phyloP scores from a whole-genome alignment of 2,329 filamentous ascomycete genomes.

The Sporothrix brunneoviolacea region DNA sequence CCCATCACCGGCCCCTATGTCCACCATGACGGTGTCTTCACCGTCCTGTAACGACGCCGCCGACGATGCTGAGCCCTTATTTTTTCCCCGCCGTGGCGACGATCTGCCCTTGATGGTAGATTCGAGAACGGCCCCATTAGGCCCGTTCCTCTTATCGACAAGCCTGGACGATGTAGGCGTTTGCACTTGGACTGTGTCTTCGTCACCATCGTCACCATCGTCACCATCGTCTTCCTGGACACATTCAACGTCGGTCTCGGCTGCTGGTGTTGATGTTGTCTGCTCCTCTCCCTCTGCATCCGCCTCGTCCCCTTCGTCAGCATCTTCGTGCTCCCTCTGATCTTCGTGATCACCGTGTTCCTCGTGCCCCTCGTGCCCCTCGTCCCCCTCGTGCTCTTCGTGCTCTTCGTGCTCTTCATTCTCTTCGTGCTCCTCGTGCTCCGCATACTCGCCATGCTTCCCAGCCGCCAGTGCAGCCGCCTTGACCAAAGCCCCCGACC shows the following conservation, averaged over 20 bases:
- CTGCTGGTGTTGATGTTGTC: not conserved
- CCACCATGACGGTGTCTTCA: slow-evolving; percentile 24
- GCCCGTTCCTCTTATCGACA: slow-evolving; percentile 20
- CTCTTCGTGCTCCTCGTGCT: not conserved
- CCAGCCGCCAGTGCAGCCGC: not conserved
- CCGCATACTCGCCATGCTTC: not conserved
- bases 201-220: slow-evolving; percentile 20
- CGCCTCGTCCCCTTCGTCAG: not conserved
- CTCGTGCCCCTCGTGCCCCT: slow-evolving; percentile 10
- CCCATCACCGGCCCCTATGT: slow-evolving; percentile 12
- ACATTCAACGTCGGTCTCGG: not conserved
- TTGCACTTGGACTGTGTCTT: slow-evolving; percentile 30
- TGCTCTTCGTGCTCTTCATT: not conserved
- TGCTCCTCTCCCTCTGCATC: not conserved
- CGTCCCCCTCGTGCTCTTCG: not conserved
- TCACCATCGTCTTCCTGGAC: not conserved
- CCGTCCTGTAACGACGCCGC: slow-evolving; percentile 11
- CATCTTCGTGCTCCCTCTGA: slow-evolving; percentile 21
- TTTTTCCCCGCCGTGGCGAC: slow-evolving; percentile 21
- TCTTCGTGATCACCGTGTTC: not conserved
- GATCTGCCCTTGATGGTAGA: slow-evolving; percentile 18
- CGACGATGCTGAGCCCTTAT: slow-evolving; percentile 6
- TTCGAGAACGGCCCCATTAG: slow-evolving; percentile 12
- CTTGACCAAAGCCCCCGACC: not conserved
- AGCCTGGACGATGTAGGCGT: slow-evolving; percentile 25